Base-by-base conservation (phyloP, 176 grass and related monocot species). In the Phragmites australis region DNA sequence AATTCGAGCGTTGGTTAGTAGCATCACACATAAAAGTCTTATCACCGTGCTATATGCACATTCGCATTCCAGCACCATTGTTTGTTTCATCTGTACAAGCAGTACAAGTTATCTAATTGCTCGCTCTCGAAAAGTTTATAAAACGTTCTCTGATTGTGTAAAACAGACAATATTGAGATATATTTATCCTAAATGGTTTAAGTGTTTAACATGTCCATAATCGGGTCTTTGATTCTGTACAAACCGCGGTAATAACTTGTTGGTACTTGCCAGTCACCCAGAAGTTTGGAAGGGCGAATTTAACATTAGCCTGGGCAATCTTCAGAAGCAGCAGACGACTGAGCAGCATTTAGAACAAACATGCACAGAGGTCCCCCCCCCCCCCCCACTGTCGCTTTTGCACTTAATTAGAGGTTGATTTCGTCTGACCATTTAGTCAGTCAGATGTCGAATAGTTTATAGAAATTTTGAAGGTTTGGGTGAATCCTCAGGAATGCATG, bases 221-320 rank as follows among this genome's bases (percentile, higher is more conserved):
- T 56, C 47, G 76, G 21, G 47, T 29, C 30, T 47, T 46, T 65
- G 45, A 19, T 63, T 58, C 8, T 51, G 22, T 60, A 17, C 65
- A 49, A 37, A 41, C 16, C 30, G 40, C 29, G 53, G 67, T 61
- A 80, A 65, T 86, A 74, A 66, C 39, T 64, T 80, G 46, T 86
- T 71, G n/a, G 68, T 65, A 86, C 75, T 86, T 73, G 25, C 46
- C 45, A 42, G 48, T 72, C 25, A n/a, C 19, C 47, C 45, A 34
- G 67, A 80, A 44, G 47, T n/a, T 74, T 74, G 34, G 34, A 39
- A 79, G 46, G 56, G 52, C 45, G 39, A 80, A 86, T 65, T 86
- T 15, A 86, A 86, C 68, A 46, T 74, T 9, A 74, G 25, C 45
- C 56, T 79, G 74, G 70, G 54, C 5, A 43, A 17, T 21, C 55